Conservation (phyloP, 1,284 basidiomycete genomes). For the Porogramme epimiltina region DNA sequence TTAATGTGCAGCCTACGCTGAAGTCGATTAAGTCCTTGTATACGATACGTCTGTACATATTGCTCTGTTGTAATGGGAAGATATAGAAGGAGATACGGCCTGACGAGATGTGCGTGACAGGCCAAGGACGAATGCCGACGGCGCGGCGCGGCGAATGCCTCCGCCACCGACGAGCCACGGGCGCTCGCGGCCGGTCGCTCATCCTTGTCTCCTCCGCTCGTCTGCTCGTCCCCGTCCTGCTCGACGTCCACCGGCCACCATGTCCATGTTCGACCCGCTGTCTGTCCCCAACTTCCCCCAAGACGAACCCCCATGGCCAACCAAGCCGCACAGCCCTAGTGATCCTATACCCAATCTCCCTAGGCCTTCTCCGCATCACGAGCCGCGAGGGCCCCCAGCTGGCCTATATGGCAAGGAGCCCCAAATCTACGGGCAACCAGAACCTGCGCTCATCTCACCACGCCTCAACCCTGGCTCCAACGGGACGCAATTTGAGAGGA, state of each 20-base stretch:
- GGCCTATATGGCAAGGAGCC: conserved; percentile 76
- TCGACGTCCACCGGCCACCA: conserved; percentile 7
- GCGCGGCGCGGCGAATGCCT: too few relatives aligned
- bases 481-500: conserved; percentile 70
- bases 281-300: conserved; percentile 33
- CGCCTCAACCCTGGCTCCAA: conserved; percentile 62
- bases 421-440: conserved; percentile 81
- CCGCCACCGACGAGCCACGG: too few relatives aligned
- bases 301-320: conserved; percentile 44
- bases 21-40: too few relatives aligned
- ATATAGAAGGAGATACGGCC: too few relatives aligned
- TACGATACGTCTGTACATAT: too few relatives aligned
- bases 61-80: too few relatives aligned
- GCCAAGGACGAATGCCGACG: too few relatives aligned
- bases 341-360: conserved; percentile 43
- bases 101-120: too few relatives aligned
- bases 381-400: conserved; percentile 29
- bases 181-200: neutral
- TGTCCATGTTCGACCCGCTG: conserved; percentile 43
- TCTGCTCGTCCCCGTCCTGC: conserved; percentile 5
- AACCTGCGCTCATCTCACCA: conserved; percentile 78
- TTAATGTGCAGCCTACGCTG: too few relatives aligned
- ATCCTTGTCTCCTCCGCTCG: neutral
- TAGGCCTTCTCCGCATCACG: conserved; percentile 29
- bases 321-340: conserved; percentile 42